phyloP scores from a whole-genome alignment of 164 flowering plant genomes.

The Vitis labrusca region DNA sequence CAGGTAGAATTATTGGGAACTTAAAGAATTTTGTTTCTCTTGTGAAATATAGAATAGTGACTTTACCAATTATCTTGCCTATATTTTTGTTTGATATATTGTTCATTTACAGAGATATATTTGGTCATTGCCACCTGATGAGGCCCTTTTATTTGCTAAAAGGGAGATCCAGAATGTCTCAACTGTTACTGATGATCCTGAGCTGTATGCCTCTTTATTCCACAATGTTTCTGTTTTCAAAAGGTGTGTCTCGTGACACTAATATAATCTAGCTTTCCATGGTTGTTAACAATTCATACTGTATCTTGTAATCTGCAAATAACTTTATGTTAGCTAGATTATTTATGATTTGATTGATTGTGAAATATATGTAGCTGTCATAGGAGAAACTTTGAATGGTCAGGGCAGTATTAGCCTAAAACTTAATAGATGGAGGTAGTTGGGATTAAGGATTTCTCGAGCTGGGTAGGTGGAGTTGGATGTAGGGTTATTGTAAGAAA shows the following conservation, averaged over 20 bases:
- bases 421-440: too few species aligned
- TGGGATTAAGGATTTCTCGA: too few species aligned
- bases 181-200: conserved; percentile 51
- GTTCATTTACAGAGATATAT: conserved; percentile 41
- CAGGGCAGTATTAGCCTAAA: too few species aligned
- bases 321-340: too few species aligned
- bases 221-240: conserved; percentile 64
- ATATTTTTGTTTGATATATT: neutral
- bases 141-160: conserved; percentile 69
- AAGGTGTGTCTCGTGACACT: conserved; percentile 42
- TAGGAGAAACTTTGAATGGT: too few species aligned
- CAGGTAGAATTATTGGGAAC: conserved; percentile 34
- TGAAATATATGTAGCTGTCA: too few species aligned
- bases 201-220: conserved; percentile 66
- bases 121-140: conserved; percentile 54
- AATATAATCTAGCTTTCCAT: neutral
- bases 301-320: too few species aligned
- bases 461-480: too few species aligned
- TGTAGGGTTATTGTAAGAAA: too few species aligned
- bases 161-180: conserved; percentile 59
- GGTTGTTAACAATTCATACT: neutral
- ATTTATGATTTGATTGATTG: too few species aligned
- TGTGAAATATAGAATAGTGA: neutral
- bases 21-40: neutral
- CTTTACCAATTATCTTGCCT: neutral